Evolutionary conservation across 2,329 filamentous ascomycete species (phyloP).

Genomic region (Neophaeococcomyces aloes): DNA sequence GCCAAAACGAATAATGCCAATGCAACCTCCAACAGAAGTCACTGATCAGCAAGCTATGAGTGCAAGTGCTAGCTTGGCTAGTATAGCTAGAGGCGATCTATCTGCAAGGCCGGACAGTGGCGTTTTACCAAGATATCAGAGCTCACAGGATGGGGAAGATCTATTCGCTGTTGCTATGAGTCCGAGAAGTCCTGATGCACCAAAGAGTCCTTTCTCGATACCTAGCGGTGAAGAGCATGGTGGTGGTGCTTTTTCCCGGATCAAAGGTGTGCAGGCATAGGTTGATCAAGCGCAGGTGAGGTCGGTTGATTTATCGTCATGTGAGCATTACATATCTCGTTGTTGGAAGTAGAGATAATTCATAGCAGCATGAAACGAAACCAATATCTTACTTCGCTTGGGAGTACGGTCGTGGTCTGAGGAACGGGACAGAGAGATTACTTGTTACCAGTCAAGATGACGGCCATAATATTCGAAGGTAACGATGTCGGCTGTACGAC

Average conservation of each 20-base stretch:
- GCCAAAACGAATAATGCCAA: slow-evolving; percentile 25
- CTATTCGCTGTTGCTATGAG: slow-evolving; percentile 81
- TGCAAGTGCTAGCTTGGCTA: slow-evolving; percentile 22
- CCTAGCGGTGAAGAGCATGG: slow-evolving; percentile 29
- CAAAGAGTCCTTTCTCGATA: slow-evolving; percentile 68
- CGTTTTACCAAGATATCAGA: slow-evolving; percentile 19
- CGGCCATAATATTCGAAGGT: too few species aligned
- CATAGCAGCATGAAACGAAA: neutral
- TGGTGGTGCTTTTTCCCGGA: slow-evolving; percentile 21
- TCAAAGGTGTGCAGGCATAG: slow-evolving; percentile 15
- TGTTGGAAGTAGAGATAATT: neutral
- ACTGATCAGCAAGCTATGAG: slow-evolving; percentile 28
- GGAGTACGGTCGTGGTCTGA: too few species aligned
- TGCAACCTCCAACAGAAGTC: slow-evolving; percentile 30
- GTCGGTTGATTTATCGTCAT: neutral
- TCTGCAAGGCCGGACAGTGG: slow-evolving; percentile 13
- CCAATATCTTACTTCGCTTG: too few species aligned
- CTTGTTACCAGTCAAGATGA: too few species aligned
- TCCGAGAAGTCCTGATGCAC: slow-evolving; percentile 75
- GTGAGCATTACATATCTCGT: neutral
- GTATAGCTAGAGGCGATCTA: slow-evolving; percentile 23
- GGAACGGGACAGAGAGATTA: too few species aligned
- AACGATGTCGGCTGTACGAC: too few species aligned
- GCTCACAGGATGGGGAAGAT: slow-evolving; percentile 57
- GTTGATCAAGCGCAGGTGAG: neutral